Evolutionary conservation across 2,329 filamentous ascomycete genomes (phyloP).

Genomic region (Esteya vermicola): DNA sequence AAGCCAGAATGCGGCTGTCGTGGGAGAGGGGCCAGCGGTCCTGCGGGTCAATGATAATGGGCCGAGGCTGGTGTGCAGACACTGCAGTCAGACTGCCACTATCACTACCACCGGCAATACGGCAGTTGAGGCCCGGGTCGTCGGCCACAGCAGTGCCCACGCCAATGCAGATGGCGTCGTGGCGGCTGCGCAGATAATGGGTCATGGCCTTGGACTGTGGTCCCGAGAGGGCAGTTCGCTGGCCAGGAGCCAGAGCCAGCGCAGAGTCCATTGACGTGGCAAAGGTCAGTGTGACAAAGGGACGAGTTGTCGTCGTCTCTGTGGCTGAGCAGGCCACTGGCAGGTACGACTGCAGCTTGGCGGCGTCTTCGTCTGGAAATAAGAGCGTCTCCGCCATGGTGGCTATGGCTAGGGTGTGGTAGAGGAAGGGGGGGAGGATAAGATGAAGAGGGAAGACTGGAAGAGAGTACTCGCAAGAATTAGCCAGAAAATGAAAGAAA

Average conservation of each 20-base stretch:
- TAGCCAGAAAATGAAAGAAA: background rate
- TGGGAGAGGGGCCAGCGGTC: slow-evolving; percentile 54
- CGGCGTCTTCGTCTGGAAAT: slow-evolving; percentile 11
- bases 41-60: slow-evolving; percentile 67
- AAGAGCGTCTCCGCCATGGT: slow-evolving; percentile 11
- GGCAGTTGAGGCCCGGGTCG: slow-evolving; percentile 73
- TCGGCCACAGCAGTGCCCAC: slow-evolving; percentile 75
- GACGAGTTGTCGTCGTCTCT: slow-evolving; percentile 8
- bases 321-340: slow-evolving; percentile 5
- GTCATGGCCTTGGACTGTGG: slow-evolving; percentile 82
- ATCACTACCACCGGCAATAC: slow-evolving; percentile 42
- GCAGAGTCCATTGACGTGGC: slow-evolving; percentile 79
- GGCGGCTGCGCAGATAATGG: slow-evolving; percentile 69
- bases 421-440: background rate
- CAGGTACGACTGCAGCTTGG: slow-evolving; percentile 13
- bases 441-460: background rate
- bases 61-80: slow-evolving; percentile 49
- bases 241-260: slow-evolving; percentile 60
- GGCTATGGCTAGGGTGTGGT: too few relatives aligned
- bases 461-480: background rate
- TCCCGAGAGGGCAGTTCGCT: slow-evolving; percentile 74
- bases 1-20: slow-evolving; percentile 49
- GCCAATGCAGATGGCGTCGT: slow-evolving; percentile 76
- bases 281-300: slow-evolving; percentile 70
- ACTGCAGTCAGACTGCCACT: slow-evolving; percentile 13